Evolutionary conservation across 176 grass and related monocot species (phyloP).

Genomic region (Tuctoria greenei): DNA sequence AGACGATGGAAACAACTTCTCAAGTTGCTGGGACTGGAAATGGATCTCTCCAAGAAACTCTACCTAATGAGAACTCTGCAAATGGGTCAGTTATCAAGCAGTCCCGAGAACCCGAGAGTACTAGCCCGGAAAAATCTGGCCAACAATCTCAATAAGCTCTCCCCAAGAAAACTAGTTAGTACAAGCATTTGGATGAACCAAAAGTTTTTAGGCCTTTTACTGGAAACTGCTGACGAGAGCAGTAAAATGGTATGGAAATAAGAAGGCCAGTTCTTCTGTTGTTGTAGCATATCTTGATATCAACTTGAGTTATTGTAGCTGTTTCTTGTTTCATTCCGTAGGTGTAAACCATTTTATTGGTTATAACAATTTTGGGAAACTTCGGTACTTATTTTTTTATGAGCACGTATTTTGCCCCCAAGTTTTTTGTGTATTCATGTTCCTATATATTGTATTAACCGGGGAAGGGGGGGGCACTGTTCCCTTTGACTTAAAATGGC

Average conservation of each 20-base stretch:
- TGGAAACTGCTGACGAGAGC: neutral
- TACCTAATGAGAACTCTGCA: conserved; percentile 34
- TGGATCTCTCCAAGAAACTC: conserved; percentile 50
- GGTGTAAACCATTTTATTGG: conserved; percentile 31
- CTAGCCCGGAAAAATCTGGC: conserved; percentile 48
- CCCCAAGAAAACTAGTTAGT: conserved; percentile 34
- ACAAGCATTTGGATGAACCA: conserved; percentile 21
- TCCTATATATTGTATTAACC: too few species aligned
- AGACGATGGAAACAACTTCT: conserved; percentile 42
- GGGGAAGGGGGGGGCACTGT: too few species aligned
- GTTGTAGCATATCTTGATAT: conserved; percentile 51
- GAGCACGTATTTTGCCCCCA: neutral
- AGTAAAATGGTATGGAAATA: conserved; percentile 39
- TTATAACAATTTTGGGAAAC: conserved; percentile 36
- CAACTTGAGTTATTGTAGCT: conserved; percentile 23
- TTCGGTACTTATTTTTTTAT: neutral
- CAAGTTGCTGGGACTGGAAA: conserved; percentile 40
- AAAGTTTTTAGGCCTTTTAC: conserved; percentile 26
- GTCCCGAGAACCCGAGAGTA: conserved; percentile 50
- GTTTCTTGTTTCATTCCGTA: conserved; percentile 40
- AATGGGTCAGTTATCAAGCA: conserved; percentile 41
- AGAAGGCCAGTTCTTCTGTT: conserved; percentile 47
- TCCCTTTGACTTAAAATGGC: too few species aligned
- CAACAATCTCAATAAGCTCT: conserved; percentile 42
- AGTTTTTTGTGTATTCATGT: neutral